Conservation (phyloP, 768 basidiomycete genomes). For the Rubroboletus pulcherrimus region DNA sequence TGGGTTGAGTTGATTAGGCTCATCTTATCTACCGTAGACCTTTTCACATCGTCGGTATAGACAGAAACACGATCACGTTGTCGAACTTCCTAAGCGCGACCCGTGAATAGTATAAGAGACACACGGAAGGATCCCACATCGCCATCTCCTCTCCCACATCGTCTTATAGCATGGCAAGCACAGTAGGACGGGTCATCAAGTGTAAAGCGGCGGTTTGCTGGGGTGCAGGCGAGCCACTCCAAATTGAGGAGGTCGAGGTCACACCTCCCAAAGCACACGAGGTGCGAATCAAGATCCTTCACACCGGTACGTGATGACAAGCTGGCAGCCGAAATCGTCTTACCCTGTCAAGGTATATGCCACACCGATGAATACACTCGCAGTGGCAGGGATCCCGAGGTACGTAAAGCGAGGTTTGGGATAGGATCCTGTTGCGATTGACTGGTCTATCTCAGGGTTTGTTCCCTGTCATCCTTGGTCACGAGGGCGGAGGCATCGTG, state of each 20-base stretch:
- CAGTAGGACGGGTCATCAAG: slow-evolving; percentile 71
- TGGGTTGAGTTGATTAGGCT: neutral
- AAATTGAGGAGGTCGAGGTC: slow-evolving; percentile 90
- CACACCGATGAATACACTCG: slow-evolving; percentile 98
- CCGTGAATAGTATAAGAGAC: neutral
- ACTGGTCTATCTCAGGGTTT: slow-evolving; percentile 50
- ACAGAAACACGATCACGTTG: slow-evolving; percentile 1
- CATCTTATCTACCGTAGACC: neutral
- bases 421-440: neutral
- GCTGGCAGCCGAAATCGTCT: neutral
- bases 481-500: slow-evolving; percentile 90
- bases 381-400: slow-evolving; percentile 95
- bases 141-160: slow-evolving; percentile 16
- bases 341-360: slow-evolving; percentile 69
- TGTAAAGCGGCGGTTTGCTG: slow-evolving; percentile 96
- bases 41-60: slow-evolving; percentile 6
- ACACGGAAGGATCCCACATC: slow-evolving; percentile 7
- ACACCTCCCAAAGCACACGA: slow-evolving; percentile 87
- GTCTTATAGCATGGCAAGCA: slow-evolving; percentile 56
- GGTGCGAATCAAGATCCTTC: slow-evolving; percentile 88
- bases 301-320: slow-evolving; percentile 61
- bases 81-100: neutral
- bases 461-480: slow-evolving; percentile 92
- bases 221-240: slow-evolving; percentile 83
- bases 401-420: slow-evolving; percentile 27